Base-by-base conservation (phyloP, 1,284 basidiomycete genomes). In the Apiotrichum gracile region DNA sequence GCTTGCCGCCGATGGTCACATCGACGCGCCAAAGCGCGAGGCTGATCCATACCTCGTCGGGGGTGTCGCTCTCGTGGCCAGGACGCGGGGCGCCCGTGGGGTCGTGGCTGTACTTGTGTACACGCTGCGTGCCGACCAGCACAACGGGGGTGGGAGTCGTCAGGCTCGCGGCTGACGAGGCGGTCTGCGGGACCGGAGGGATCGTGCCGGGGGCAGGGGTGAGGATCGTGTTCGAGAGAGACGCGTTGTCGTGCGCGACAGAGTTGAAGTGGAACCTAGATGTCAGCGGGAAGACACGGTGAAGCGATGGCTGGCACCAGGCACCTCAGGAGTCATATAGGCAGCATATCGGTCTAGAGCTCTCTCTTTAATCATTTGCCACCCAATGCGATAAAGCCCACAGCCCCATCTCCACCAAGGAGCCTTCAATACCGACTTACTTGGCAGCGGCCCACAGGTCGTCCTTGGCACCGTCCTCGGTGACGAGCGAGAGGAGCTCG, bases 181-280 rank as follows among this genome's bases (percentile, higher is more conserved):
- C 47, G 13, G 12, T 25, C 41, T 47, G 44, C 16, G 49, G 40
- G 59, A 35, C 21, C 12, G 49, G 39, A 3, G 49, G 57, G 22
- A 47, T 60, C 22, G 52, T 61, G 45, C 31, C 31, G 22, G 67
- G 69, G 49, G 56, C 38, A 26, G 67, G 51, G 44, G 57, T 52
- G 67, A 69, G 49, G 19, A 88, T 78, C 10, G 72, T 68, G 13
- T 79, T 73, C 13, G 78, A 77, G 42, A 75, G 66, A 1, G 94
- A 89, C 26, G 82, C 79, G 69, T 97, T 97, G 77, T 98, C 94
- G 68, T 97, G 85, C 13, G 92, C 94, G 38, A 97, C 75, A 0
- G 91, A 87, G 56, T 84, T 81, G 63, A 97, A 98, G 76, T 97
- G 94, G 69, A 86, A 93, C 73, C 94, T 89, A 66, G 6, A 17